phyloP scores from a whole-genome alignment of 208 protist genomes.

The Leishmania tropica region DNA sequence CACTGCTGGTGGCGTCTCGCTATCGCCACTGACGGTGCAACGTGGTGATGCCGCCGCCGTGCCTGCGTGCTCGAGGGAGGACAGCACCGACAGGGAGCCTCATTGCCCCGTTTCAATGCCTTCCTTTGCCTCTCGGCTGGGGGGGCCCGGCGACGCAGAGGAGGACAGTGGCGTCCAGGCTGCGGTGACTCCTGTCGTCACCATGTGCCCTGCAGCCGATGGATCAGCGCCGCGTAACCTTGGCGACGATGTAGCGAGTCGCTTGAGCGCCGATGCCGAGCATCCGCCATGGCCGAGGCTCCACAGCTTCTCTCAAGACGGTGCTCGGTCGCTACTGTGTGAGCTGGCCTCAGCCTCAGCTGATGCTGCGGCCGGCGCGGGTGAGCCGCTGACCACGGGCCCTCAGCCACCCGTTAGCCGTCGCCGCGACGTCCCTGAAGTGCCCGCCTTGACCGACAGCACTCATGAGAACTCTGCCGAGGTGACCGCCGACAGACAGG shows the following conservation, averaged over 20 bases:
- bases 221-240: background rate
- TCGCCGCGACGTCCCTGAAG: background rate
- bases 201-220: background rate
- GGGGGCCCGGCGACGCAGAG: background rate
- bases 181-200: background rate
- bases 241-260: background rate
- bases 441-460: background rate
- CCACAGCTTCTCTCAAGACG: background rate
- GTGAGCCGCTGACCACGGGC: too few relatives aligned
- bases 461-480: background rate
- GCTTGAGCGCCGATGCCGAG: background rate
- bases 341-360: constrained; percentile 16
- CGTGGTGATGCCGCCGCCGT: background rate
- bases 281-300: background rate
- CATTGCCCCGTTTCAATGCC: background rate
- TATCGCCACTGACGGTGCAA: constrained; percentile 23
- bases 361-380: background rate
- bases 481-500: background rate
- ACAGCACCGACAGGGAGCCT: background rate
- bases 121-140: background rate
- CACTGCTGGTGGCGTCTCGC: constrained; percentile 7
- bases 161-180: background rate
- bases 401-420: background rate
- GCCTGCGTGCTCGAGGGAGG: background rate
- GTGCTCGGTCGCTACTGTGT: constrained; percentile 17